Evolutionary conservation across 495 filamentous ascomycete genomes (phyloP).

Genomic region (Chaetomidium leptoderma): DNA sequence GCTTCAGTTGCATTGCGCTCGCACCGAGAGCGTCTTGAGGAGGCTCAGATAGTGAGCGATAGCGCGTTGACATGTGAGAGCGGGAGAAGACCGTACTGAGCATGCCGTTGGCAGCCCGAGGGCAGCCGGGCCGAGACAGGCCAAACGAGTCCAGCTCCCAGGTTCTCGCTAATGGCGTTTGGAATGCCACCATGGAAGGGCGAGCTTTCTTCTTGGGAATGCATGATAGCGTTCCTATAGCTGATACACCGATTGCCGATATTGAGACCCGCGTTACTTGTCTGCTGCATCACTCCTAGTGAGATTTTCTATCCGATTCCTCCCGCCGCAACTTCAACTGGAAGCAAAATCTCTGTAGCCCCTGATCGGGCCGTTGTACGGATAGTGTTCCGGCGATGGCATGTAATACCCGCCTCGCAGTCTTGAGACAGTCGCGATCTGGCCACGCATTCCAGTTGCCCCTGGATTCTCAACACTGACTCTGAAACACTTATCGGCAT

Average conservation of each 20-base stretch:
- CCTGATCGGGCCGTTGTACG: not conserved
- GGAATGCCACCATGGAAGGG: not conserved
- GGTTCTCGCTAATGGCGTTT: too few relatives aligned
- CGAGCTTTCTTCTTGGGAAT: not conserved
- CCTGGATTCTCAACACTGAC: not conserved
- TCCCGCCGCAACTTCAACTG: not conserved
- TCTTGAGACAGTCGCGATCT: not conserved
- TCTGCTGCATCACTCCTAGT: not conserved
- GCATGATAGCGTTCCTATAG: not conserved
- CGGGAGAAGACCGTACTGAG: not conserved
- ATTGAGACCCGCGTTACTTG: not conserved
- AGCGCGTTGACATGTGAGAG: not conserved
- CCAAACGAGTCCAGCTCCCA: not conserved
- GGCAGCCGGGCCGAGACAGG: not conserved
- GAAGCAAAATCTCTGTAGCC: not conserved
- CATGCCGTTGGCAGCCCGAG: not conserved
- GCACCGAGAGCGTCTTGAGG: conserved; percentile 25
- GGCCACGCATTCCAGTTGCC: conserved; percentile 12
- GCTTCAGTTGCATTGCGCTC: conserved; percentile 56
- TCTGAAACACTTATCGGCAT: not conserved
- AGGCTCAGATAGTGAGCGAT: not conserved
- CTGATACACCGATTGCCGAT: too few relatives aligned
- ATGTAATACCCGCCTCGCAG: not conserved
- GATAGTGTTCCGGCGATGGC: not conserved
- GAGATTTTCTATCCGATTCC: not conserved